Evolutionary conservation across 768 basidiomycete genomes (phyloP).

Genomic region (Harrya chromipes): DNA sequence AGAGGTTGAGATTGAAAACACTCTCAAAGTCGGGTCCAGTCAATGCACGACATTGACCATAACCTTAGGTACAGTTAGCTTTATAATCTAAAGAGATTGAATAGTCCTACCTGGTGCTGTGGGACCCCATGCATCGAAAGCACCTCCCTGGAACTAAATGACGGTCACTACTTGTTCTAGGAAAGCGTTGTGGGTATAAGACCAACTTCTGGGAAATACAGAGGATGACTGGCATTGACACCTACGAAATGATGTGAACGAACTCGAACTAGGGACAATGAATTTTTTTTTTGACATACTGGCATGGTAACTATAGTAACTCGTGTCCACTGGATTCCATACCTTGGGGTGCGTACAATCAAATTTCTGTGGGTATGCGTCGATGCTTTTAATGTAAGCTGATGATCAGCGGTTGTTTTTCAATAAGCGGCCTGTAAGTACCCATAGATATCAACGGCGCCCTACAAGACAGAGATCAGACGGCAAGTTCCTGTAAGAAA

Average conservation of each 20-base stretch:
- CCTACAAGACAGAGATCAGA: slow-evolving; percentile 34
- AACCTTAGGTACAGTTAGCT: slow-evolving; percentile 40
- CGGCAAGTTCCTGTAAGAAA: neutral
- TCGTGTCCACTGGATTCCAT: slow-evolving; percentile 64
- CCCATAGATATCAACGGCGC: slow-evolving; percentile 72
- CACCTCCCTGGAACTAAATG: slow-evolving; percentile 65
- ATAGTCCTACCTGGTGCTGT: slow-evolving; percentile 52
- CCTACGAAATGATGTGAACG: slow-evolving; percentile 36
- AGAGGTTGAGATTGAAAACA: slow-evolving; percentile 75
- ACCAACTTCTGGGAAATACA: slow-evolving; percentile 68
- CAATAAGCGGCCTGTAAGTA: slow-evolving; percentile 21
- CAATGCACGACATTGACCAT: slow-evolving; percentile 57
- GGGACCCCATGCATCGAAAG: slow-evolving; percentile 82
- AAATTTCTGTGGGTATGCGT: slow-evolving; percentile 75
- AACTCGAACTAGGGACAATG: neutral
- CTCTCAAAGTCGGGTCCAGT: slow-evolving; percentile 74
- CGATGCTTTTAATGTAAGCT: slow-evolving; percentile 38
- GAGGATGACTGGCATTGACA: slow-evolving; percentile 50
- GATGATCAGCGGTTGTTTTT: neutral
- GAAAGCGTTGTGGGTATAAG: neutral
- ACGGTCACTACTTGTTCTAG: slow-evolving; percentile 3
- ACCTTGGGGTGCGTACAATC: slow-evolving; percentile 71
- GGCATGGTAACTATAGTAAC: slow-evolving; percentile 64
- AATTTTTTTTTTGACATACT: slow-evolving; percentile 14
- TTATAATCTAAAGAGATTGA: neutral